phyloP scores from a whole-genome alignment of 2,329 filamentous ascomycete species.

The Akanthomyces lecanii region DNA sequence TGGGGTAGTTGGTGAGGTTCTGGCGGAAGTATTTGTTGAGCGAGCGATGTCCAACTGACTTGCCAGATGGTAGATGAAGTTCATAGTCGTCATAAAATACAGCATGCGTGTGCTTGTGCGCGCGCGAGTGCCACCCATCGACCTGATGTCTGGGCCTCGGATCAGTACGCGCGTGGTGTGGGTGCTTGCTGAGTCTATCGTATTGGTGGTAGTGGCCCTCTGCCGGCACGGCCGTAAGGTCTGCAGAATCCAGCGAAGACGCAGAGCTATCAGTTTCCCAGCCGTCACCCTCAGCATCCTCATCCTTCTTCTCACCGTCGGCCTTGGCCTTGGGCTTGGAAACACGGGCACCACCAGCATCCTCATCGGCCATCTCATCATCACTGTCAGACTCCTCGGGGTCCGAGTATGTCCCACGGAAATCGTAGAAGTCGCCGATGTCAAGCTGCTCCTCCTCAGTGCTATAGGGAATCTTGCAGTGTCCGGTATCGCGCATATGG shows the following conservation, averaged over 20 bases:
- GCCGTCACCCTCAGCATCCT: slow-evolving; percentile 62
- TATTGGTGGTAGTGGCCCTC: slow-evolving; percentile 68
- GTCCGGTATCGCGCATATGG: slow-evolving; percentile 94
- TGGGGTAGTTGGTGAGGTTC: slow-evolving; percentile 82
- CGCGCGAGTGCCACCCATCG: slow-evolving; percentile 78
- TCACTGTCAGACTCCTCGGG: slow-evolving; percentile 60
- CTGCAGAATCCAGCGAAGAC: slow-evolving; percentile 84
- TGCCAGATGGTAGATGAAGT: slow-evolving; percentile 85
- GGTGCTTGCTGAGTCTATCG: slow-evolving; percentile 66
- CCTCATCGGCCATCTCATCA: slow-evolving; percentile 47
- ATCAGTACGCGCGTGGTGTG: slow-evolving; percentile 70
- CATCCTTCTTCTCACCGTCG: slow-evolving; percentile 47
- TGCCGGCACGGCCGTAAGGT: slow-evolving; percentile 74
- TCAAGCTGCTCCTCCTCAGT: slow-evolving; percentile 87
- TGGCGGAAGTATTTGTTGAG: slow-evolving; percentile 86
- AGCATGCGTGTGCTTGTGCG: slow-evolving; percentile 67
- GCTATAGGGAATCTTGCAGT: slow-evolving; percentile 94
- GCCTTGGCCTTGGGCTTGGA: slow-evolving; percentile 45
- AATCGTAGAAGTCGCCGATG: slow-evolving; percentile 96
- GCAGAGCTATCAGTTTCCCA: slow-evolving; percentile 94
- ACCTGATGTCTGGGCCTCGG: slow-evolving; percentile 67
- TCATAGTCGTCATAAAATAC: slow-evolving; percentile 92
- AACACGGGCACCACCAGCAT: slow-evolving; percentile 59
- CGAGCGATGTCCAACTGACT: slow-evolving; percentile 84
- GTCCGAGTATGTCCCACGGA: slow-evolving; percentile 91